Evolutionary conservation across 768 basidiomycete genomes (phyloP), one percentile per base, ranked within the genome.

Genomic region (Suillus cothurnatus): DNA sequence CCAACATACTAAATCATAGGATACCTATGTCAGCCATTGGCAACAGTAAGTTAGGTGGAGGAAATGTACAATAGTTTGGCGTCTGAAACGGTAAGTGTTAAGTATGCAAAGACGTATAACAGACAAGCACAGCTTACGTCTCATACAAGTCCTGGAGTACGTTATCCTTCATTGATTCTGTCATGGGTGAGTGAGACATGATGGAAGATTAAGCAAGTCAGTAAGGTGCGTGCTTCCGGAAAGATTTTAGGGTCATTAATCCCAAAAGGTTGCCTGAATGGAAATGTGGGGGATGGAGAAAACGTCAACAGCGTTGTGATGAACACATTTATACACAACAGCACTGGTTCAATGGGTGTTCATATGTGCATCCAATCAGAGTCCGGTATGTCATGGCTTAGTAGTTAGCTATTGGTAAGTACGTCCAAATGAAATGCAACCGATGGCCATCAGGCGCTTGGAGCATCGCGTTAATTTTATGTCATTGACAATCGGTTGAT

Each of bases 1-100:
- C 82, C 85, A 39, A 86, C 76, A 57, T 78, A 84, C 85, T 87
- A 53, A 49, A 23, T 17, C 36, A 36, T 38, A 57, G 23, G 4
- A 38, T 5, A 39, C 7, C 7, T 3, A 39, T 23, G 23, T 58
- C 23, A 58, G 36, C 17, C 17, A 26, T 5, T 38, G n/a, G 17
- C 23, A 19, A 58, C 17, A 12, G 23, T 36, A 58, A 36, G 23
- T 36, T 26, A 26, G 15, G 23, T 8, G 2, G 56, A 5, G 2
- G 26, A 57, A 38, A 38, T 11, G 23, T 58, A 58, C 57, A 39
- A 58, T 58, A 23, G 57, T 58, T 39, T 17, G 17, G 4, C 57
- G 57, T 7, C 57, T 58, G 36, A 23, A 32, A 58, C 11, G 23
- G 15, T 0, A 5, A 9, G 23, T 15, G 19, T 38, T 9, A 38